phyloP scores from a whole-genome alignment of 768 basidiomycete species.

The Auriscalpium vulgare region DNA sequence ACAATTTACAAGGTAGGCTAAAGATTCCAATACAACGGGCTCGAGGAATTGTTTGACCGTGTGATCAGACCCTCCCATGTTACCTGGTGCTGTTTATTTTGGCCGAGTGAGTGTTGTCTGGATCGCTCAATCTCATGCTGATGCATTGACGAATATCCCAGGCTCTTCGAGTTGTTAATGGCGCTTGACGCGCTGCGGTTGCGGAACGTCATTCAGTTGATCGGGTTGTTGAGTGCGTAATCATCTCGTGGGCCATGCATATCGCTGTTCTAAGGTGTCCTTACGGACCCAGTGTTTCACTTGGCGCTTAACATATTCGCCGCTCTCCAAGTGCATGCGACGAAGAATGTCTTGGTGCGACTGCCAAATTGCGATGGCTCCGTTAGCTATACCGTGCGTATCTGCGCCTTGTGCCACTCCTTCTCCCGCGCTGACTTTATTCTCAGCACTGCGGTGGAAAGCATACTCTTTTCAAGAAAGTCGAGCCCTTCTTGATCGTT shows the following conservation, averaged over 20 bases:
- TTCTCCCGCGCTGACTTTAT: neutral
- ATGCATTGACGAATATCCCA: slow-evolving; percentile 59
- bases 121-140: too few species aligned
- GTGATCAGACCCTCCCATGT: slow-evolving; percentile 63
- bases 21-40: too few species aligned
- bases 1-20: slow-evolving; percentile 44
- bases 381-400: slow-evolving; percentile 31
- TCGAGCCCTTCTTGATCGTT: slow-evolving; percentile 64
- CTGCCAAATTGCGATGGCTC: slow-evolving; percentile 25
- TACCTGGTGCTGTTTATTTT: slow-evolving; percentile 79
- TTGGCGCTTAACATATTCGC: slow-evolving; percentile 64
- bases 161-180: slow-evolving; percentile 47
- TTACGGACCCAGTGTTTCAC: slow-evolving; percentile 54
- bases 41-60: too few species aligned
- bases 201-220: slow-evolving; percentile 72
- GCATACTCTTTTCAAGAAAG: slow-evolving; percentile 48
- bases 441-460: slow-evolving; percentile 39
- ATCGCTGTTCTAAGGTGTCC: neutral
- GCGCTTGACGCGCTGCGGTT: slow-evolving; percentile 75
- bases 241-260: too few species aligned
- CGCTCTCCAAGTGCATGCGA: slow-evolving; percentile 72
- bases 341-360: slow-evolving; percentile 49
- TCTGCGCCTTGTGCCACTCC: slow-evolving; percentile 13
- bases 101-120: too few species aligned
- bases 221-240: slow-evolving; percentile 59